Evolutionary conservation across 2,329 filamentous ascomycete species (phyloP), one percentile per base, ranked within the genome.

Genomic region (Nemania sp.): DNA sequence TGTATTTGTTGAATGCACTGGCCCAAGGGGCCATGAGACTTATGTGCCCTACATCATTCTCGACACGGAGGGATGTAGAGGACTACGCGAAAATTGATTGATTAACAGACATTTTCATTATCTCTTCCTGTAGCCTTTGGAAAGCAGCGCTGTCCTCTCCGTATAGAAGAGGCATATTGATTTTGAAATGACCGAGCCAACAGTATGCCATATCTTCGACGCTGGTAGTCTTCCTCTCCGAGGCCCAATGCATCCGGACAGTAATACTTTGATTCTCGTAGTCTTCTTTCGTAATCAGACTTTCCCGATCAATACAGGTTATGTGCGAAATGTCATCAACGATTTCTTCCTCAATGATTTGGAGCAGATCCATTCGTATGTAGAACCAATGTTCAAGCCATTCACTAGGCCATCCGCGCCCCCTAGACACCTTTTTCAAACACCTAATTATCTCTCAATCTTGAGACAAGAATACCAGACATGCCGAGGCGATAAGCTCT

Each of bases 11-110:
- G 32, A 56, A 56, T 18, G 32, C 32, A 10, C 32, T 56, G 5
- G 53, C 29, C 53, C 32, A 56, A 7, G 53, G 53, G 20, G 53
- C 53, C 20, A 56, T 56, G 22, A 56, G 53, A 32, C 53, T 56
- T 26, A 55, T 55, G 6, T 18, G 29, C 7, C 8, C 29, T 26
- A 1, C 20, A 15, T 55, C 52, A 10, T 32, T 32, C 51, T 35
- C 27, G 10, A 24, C 11, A 22, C 22, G 29, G 10, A 26, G 10
- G 29, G 52, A 1, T 35, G 35, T 10, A 20, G 11, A 24, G 38
- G 52, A 38, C 53, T 29, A 55, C 41, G 29, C 29, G 20, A 56
- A 56, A 26, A 56, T 24, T 38, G 20, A 56, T n/a, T 56, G 53
- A n/a, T 56, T 32, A 56, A 41, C 11, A 5, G 53, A 55, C 10